Conservation (phyloP, 768 basidiomycete species). For the Cystofilobasidium ferigula region DNA sequence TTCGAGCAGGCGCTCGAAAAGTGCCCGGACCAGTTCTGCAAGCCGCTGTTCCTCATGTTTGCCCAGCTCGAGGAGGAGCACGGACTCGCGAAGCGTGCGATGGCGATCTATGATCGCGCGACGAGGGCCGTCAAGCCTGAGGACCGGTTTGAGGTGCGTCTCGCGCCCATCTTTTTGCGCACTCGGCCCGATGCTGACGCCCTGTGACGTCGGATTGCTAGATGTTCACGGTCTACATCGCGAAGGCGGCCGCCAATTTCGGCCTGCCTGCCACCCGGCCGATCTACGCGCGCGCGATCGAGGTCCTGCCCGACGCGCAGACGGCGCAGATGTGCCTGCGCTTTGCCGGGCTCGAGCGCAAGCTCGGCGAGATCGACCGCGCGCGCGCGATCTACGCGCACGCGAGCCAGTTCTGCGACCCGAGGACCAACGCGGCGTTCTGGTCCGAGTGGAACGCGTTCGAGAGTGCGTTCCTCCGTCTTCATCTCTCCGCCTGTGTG, state of each 20-base stretch:
- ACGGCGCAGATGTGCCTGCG: constrained; percentile 96
- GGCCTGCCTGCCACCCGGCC: constrained; percentile 90
- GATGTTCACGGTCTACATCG: constrained; percentile 96
- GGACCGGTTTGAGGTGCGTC: constrained; percentile 83
- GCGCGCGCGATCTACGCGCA: constrained; percentile 94
- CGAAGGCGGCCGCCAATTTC: constrained; percentile 90
- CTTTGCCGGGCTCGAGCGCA: constrained; percentile 89
- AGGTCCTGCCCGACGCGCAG: constrained; percentile 81
- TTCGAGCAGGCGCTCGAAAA: constrained; percentile 97
- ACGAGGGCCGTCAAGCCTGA: constrained; percentile 71
- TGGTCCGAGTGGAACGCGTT: constrained; percentile 96
- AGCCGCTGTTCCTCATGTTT: constrained; percentile 90
- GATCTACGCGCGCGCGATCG: constrained; percentile 90
- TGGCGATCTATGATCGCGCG: constrained; percentile 91
- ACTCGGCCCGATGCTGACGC: neutral
- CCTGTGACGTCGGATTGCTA: constrained; percentile 33
- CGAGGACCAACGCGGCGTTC: constrained; percentile 71
- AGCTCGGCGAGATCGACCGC: constrained; percentile 96
- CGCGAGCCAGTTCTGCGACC: constrained; percentile 97
- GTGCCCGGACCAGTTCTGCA: constrained; percentile 88
- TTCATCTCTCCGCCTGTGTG: neutral
- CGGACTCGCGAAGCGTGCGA: constrained; percentile 88
- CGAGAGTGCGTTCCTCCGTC: constrained; percentile 48
- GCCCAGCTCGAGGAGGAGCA: constrained; percentile 89
- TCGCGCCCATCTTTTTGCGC: neutral